phyloP scores from a whole-genome alignment of 768 basidiomycete genomes.

The Dendrothele bispora region DNA sequence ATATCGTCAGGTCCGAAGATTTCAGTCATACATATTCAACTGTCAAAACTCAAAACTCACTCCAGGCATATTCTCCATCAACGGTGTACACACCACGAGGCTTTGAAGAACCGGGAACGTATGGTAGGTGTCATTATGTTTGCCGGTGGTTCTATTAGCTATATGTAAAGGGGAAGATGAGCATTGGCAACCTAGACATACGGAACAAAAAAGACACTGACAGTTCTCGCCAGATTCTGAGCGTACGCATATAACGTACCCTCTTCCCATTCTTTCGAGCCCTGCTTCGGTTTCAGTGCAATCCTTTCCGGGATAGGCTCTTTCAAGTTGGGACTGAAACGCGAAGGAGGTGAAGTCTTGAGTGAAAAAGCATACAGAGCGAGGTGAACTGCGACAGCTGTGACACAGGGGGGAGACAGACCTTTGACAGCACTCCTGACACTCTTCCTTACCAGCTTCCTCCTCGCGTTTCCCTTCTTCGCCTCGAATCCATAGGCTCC shows the following conservation, averaged over 20 bases:
- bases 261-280: constrained; percentile 65
- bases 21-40: too few relatives aligned
- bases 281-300: constrained; percentile 42
- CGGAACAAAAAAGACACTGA: constrained; percentile 27
- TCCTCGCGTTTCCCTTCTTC: constrained; percentile 45
- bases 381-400: constrained; percentile 78
- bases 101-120: constrained; percentile 55
- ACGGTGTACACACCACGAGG: constrained; percentile 67
- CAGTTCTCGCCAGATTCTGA: constrained; percentile 81
- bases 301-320: constrained; percentile 52
- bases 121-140: constrained; percentile 87
- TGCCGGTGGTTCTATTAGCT: constrained; percentile 85
- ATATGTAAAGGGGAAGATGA: too few relatives aligned
- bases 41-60: constrained; percentile 30
- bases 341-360: constrained; percentile 70
- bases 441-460: constrained; percentile 71
- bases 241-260: constrained; percentile 74
- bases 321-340: constrained; percentile 60
- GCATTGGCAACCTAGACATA: too few relatives aligned
- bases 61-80: constrained; percentile 87
- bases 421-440: constrained; percentile 74
- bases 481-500: constrained; percentile 52
- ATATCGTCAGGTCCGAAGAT: constrained; percentile 11
- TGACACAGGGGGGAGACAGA: too few relatives aligned
- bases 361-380: constrained; percentile 76